Evolutionary conservation across 768 basidiomycete genomes (phyloP).

Genomic region (Calvatia gigantea): DNA sequence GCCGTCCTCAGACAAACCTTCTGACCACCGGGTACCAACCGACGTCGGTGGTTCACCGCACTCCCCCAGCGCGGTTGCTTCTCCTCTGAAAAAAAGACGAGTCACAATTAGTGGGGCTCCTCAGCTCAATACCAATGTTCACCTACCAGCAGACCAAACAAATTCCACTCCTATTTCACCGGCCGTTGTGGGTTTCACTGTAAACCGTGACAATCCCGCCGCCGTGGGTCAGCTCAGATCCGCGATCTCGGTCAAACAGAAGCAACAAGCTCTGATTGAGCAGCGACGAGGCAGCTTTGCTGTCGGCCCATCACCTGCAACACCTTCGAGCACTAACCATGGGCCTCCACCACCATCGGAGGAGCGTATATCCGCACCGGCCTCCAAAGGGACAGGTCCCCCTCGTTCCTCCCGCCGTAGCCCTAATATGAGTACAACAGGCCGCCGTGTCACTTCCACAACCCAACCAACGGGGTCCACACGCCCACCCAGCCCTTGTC

Average conservation of each 20-base stretch:
- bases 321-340: slow-evolving; percentile 24
- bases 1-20: slow-evolving; percentile 21
- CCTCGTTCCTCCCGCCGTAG: slow-evolving; percentile 32
- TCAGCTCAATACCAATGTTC: slow-evolving; percentile 52
- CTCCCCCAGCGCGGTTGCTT: slow-evolving; percentile 39
- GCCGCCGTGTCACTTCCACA: slow-evolving; percentile 23
- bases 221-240: slow-evolving; percentile 62
- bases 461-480: slow-evolving; percentile 16
- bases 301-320: slow-evolving; percentile 32
- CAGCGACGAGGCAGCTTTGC: slow-evolving; percentile 63
- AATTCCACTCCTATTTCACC: slow-evolving; percentile 62
- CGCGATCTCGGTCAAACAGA: slow-evolving; percentile 61
- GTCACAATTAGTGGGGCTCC: slow-evolving; percentile 66
- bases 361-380: slow-evolving; percentile 10
- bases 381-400: slow-evolving; percentile 4
- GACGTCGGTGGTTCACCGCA: slow-evolving; percentile 31
- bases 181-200: slow-evolving; percentile 58
- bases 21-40: slow-evolving; percentile 18
- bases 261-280: slow-evolving; percentile 69
- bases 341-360: slow-evolving; percentile 11
- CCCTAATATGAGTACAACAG: slow-evolving; percentile 28
- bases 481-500: slow-evolving; percentile 33
- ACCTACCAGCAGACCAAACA: slow-evolving; percentile 37
- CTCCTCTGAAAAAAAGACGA: slow-evolving; percentile 61
- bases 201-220: slow-evolving; percentile 54